These are phyloP conservation scores for Mycena citricolor DNA, from an alignment of 1,284 basidiomycete genomes.

Conservation along the genomic window DNA sequence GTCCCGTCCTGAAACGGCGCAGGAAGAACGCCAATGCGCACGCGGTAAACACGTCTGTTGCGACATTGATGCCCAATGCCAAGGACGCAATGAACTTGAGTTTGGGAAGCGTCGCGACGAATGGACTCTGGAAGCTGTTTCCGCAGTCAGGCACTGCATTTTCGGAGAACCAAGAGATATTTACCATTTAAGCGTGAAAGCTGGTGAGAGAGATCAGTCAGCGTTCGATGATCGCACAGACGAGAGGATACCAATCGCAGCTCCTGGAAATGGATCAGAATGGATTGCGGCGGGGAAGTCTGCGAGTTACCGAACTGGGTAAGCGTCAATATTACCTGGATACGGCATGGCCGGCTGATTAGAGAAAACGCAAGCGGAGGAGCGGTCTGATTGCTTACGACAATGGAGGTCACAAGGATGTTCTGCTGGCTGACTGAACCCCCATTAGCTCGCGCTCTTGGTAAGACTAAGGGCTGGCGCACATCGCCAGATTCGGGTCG, in stretches of 20 bases:
- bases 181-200: constrained; percentile 41
- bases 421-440: constrained; percentile 53
- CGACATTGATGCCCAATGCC: constrained; percentile 44
- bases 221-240: constrained; percentile 10
- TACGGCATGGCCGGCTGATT: constrained; percentile 3
- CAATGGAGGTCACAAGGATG: constrained; percentile 38
- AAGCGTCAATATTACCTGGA: constrained; percentile 37
- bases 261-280: constrained; percentile 15
- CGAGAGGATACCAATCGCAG: constrained; percentile 25
- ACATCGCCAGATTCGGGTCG: constrained; percentile 71
- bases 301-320: constrained; percentile 38
- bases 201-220: constrained; percentile 23
- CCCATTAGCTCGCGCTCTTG: not conserved
- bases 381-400: constrained; percentile 44
- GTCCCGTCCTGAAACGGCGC: constrained; percentile 48
- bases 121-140: constrained; percentile 18
- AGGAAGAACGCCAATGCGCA: constrained; percentile 51
- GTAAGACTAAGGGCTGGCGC: constrained; percentile 25
- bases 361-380: not conserved
- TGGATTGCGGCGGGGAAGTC: not conserved
- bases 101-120: constrained; percentile 21
- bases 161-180: constrained; percentile 7
- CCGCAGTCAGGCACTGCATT: not conserved
- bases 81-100: constrained; percentile 42
- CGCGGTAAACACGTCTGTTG: constrained; percentile 50